A percentile compares a stretch with the other conserved stretches of the same genome.
phyloP scores from a whole-genome alignment of 2,329 filamentous ascomycete genomes.

The Epicoccum nigrum region DNA sequence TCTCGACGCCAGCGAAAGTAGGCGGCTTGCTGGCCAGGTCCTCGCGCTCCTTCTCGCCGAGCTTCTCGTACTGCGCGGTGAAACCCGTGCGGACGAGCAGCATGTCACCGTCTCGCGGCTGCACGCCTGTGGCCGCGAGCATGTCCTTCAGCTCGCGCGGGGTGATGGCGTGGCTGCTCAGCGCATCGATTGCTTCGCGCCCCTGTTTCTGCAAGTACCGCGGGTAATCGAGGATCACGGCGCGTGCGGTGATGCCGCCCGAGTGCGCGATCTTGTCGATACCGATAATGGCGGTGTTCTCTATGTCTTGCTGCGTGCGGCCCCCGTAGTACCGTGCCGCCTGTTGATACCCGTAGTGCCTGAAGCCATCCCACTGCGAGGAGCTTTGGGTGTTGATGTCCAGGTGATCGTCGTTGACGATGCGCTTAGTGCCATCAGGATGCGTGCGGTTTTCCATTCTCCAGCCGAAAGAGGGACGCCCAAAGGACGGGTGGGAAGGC shows the following conservation, averaged over 20 bases:
- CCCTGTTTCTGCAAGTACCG: conserved; percentile 33
- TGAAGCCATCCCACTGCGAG: conserved; percentile 50
- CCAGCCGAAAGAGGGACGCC: conserved; percentile 39
- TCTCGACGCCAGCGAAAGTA: conserved; percentile 51
- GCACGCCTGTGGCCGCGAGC: conserved; percentile 41
- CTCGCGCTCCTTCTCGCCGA: conserved; percentile 28
- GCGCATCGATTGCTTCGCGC: conserved; percentile 24
- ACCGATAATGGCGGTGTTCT: conserved; percentile 47
- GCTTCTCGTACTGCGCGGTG: conserved; percentile 45
- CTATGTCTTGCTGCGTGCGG: conserved; percentile 48
- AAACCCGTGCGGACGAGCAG: conserved; percentile 42
- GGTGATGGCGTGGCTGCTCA: conserved; percentile 31
- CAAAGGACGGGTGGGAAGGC: conserved; percentile 48
- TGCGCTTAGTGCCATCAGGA: conserved; percentile 37
- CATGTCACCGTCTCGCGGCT: conserved; percentile 41
- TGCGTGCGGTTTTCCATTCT: conserved; percentile 34
- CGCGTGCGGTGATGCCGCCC: conserved; percentile 40
- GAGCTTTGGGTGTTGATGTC: conserved; percentile 49
- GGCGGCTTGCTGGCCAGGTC: conserved; percentile 39
- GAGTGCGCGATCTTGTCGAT: conserved; percentile 47
- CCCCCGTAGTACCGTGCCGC: conserved; percentile 53
- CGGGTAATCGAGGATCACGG: conserved; percentile 43
- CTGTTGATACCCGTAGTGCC: conserved; percentile 52
- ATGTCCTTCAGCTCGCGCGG: conserved; percentile 39
- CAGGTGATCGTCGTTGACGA: conserved; percentile 47